Evolutionary conservation across 495 filamentous ascomycete genomes (phyloP).

Genomic region (Aspergillus diversus): DNA sequence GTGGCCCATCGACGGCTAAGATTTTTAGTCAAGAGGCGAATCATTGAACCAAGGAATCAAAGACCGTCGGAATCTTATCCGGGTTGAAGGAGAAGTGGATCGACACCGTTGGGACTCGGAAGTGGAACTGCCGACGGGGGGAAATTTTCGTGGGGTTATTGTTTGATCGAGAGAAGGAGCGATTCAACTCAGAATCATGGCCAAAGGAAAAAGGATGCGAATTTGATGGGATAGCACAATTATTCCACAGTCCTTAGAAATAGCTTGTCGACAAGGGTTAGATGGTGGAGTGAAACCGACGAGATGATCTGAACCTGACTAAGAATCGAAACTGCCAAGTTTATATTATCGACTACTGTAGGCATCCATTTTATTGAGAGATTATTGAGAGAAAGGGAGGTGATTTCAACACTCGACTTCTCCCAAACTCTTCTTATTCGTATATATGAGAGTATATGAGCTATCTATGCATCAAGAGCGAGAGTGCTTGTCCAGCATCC

Average conservation of each 20-base stretch:
- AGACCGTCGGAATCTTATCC: slow-evolving; percentile 19
- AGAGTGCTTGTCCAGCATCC: slow-evolving; percentile 6
- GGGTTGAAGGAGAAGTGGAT: slow-evolving; percentile 9
- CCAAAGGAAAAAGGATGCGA: not conserved
- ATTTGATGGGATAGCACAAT: not conserved
- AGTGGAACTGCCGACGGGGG: slow-evolving; percentile 15
- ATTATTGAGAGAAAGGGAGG: not conserved
- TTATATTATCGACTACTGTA: not conserved
- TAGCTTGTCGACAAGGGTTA: not conserved
- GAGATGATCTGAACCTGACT: not conserved
- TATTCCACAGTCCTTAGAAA: not conserved
- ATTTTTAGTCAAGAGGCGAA: not conserved
- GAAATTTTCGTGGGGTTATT: not conserved
- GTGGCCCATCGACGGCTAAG: not conserved
- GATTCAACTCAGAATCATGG: not conserved
- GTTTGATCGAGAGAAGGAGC: not conserved
- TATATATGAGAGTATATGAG: slow-evolving; percentile 1
- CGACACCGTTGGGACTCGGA: slow-evolving; percentile 5
- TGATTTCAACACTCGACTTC: not conserved
- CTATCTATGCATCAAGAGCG: not conserved
- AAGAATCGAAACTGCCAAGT: not conserved
- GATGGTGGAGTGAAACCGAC: not conserved
- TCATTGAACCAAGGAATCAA: not conserved
- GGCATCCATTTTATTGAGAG: not conserved
- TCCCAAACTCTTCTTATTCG: not conserved